A percentile compares a stretch with the other conserved stretches of the same genome.
These are phyloP conservation scores for Quercus phellos DNA, from an alignment of 331 rosid species.

Conservation along the genomic window DNA sequence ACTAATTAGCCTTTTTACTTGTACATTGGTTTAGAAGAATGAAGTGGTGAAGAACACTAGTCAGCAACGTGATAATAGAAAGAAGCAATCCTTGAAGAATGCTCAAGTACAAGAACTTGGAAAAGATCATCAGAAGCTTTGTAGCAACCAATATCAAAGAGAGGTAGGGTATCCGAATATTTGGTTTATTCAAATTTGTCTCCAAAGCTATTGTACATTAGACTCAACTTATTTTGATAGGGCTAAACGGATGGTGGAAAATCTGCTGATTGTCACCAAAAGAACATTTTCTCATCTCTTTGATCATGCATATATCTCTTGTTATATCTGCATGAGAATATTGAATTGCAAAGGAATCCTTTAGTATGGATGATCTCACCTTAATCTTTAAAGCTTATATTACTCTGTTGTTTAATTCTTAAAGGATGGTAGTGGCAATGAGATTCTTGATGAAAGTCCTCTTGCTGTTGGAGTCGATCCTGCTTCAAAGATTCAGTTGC, in stretches of 20 bases:
- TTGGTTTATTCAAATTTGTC: neutral
- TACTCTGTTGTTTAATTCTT: neutral
- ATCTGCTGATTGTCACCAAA: neutral
- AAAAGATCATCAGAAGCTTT: slow-evolving; percentile 10
- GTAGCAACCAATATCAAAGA: slow-evolving; percentile 22
- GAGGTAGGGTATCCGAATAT: slow-evolving; percentile 30
- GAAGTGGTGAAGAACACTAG: slow-evolving; percentile 30
- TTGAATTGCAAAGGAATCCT: neutral
- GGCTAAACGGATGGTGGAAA: too few species aligned
- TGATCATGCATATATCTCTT: neutral
- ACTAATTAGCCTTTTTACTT: neutral
- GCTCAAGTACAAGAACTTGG: slow-evolving; percentile 25
- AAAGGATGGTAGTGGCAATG: slow-evolving; percentile 33
- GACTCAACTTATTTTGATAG: too few species aligned
- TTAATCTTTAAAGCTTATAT: neutral
- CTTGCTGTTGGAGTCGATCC: slow-evolving; percentile 20
- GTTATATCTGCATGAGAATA: neutral
- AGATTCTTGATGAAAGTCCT: slow-evolving; percentile 25
- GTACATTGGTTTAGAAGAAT: slow-evolving; percentile 21
- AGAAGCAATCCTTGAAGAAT: slow-evolving; percentile 24
- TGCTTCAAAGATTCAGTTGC: slow-evolving; percentile 38
- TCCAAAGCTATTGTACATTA: neutral
- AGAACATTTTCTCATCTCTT: neutral
- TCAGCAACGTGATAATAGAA: slow-evolving; percentile 27
- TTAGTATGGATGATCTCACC: neutral